A percentile compares a stretch with the other conserved stretches of the same genome.
Evolutionary conservation across 805 yeast genomes (phyloP).

Genomic region (Jamesozyma lodderae): DNA sequence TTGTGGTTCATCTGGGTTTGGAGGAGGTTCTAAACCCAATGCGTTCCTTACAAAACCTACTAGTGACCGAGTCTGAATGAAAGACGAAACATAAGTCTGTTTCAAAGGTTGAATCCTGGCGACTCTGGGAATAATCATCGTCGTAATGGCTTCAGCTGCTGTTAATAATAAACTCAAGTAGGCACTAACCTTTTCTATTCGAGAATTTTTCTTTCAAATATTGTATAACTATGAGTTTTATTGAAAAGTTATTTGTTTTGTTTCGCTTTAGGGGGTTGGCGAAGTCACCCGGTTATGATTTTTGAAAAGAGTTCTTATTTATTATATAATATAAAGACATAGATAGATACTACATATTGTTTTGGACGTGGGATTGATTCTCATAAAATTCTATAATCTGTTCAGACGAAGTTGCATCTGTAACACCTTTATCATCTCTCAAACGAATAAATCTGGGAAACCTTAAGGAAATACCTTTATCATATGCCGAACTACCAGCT

Average conservation of each 20-base stretch:
- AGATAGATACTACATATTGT: too few species aligned
- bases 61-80: conserved; percentile 3
- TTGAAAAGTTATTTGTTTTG: background rate
- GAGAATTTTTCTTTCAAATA: too few species aligned
- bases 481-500: conserved; percentile 65
- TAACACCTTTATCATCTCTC: conserved; percentile 78
- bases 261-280: background rate
- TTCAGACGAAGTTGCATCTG: conserved; percentile 79
- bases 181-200: too few species aligned
- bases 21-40: conserved; percentile 54
- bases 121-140: conserved; percentile 5
- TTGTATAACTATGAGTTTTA: too few species aligned
- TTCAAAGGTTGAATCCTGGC: background rate
- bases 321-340: too few species aligned
- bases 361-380: conserved; percentile 44
- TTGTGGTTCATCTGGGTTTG: conserved; percentile 59
- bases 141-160: background rate
- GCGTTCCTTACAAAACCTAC: conserved; percentile 37
- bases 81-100: background rate
- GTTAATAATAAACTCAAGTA: too few species aligned
- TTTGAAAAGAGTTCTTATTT: too few species aligned
- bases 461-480: conserved; percentile 77
- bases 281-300: background rate
- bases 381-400: conserved; percentile 80
- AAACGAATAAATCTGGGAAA: conserved; percentile 80